Base-by-base conservation (phyloP, 352 stramenopile genomes). In the Globisporangium middletonii region DNA sequence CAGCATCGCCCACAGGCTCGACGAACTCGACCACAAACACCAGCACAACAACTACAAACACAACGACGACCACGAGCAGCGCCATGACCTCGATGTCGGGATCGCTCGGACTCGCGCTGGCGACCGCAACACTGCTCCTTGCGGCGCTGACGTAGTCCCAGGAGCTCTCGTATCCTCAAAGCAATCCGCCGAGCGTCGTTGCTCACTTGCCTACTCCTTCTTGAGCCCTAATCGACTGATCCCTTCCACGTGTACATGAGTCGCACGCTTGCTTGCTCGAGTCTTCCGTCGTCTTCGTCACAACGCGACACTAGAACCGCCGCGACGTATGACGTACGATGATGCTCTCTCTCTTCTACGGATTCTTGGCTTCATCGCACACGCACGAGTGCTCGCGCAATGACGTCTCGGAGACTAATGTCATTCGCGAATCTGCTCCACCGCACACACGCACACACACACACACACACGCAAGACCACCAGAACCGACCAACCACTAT, bases 21-120 rank as follows among this genome's bases (percentile, higher is more conserved):
- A 27, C 52, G n/a, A 59, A 42, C 49, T 30, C 49, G 30, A 54
- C 27, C 11, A 51, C 38, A 3, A 50, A 18, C 37, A 38, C 18
- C 1, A 38, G 23, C 33, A 35, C 1, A 1, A 37, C 33, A 23
- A 45, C 48, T 4, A 42, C 4, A 11, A 13, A 19, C 7, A 28
- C 50, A 18, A 28, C 26, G 2, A 38, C 51, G 37, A 38, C 6
- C 4, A 46, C 50, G n/a, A 37, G n/a, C 9, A 55, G 27, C 12
- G 4, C 35, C 9, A 38, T 47, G 11, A 15, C 33, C 1, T n/a
- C 50, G 19, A 44, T 41, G n/a, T 15, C 41, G 23, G 4, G 11
- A 9, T 38, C 33, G 33, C 33, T 38, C 33, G 33, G 42, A 5
- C 7, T 23, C 6, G 42, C 15, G 42, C 42, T 48, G 4, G 43